These are phyloP conservation scores for Ormosia semicastrata DNA, from an alignment of 306 rosid genomes.

Conservation along the genomic window DNA sequence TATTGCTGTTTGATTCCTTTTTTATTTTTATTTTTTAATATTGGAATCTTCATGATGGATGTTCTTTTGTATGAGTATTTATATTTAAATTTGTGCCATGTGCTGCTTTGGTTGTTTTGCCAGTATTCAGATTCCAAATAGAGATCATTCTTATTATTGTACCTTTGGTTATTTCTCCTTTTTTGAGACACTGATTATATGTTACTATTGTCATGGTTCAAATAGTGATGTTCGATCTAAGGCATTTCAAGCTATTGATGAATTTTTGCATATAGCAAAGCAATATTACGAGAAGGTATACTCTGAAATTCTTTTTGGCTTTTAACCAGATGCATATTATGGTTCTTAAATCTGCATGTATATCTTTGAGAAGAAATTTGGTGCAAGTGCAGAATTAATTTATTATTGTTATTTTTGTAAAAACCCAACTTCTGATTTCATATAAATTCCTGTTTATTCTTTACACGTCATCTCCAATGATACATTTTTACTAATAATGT, in stretches of 20 bases:
- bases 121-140: slow-evolving; percentile 17
- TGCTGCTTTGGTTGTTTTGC: slow-evolving; percentile 23
- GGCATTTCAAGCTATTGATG: slow-evolving; percentile 97
- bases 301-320: slow-evolving; percentile 24
- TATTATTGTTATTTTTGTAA: neutral
- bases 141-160: slow-evolving; percentile 16
- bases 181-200: neutral
- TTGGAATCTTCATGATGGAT: slow-evolving; percentile 7
- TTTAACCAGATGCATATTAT: slow-evolving; percentile 14
- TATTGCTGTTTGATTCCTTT: neutral
- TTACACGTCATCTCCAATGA: slow-evolving; percentile 14
- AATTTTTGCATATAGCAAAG: slow-evolving; percentile 79
- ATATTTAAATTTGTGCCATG: slow-evolving; percentile 3
- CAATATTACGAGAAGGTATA: slow-evolving; percentile 84
- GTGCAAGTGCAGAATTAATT: neutral
- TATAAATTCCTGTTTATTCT: neutral
- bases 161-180: slow-evolving; percentile 6
- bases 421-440: slow-evolving; percentile 8
- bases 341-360: slow-evolving; percentile 4
- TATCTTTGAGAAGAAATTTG: slow-evolving; percentile 23
- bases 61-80: slow-evolving; percentile 7
- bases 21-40: neutral
- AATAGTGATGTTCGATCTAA: slow-evolving; percentile 87
- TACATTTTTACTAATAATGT: neutral
- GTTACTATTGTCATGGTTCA: slow-evolving; percentile 29